Evolutionary conservation across 1,284 basidiomycete species (phyloP).

Genomic region (Trichosporon faecale): DNA sequence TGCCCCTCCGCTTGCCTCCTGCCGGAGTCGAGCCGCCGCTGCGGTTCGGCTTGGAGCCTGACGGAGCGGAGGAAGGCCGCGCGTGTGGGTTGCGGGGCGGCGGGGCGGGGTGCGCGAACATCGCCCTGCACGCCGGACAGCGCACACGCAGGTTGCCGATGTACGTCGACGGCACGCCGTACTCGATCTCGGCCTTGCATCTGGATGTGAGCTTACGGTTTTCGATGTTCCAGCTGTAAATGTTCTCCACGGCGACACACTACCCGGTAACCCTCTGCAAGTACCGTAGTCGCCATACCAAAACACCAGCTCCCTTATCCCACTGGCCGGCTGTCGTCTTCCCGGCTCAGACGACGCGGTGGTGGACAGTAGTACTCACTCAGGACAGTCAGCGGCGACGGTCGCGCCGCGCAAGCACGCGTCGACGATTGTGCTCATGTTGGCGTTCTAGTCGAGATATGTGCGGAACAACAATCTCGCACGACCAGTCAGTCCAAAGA

Average conservation of each 20-base stretch:
- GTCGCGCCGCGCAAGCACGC: constrained; percentile 46
- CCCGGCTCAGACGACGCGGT: no score
- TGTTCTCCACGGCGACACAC: no score
- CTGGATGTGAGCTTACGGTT: constrained; percentile 22
- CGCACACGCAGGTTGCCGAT: constrained; percentile 66
- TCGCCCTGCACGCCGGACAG: constrained; percentile 60
- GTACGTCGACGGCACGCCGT: constrained; percentile 64
- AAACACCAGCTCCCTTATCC: no score
- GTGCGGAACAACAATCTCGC: neutral
- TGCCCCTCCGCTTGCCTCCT: constrained; percentile 59
- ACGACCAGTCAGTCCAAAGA: neutral
- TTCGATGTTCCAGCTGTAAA: no score
- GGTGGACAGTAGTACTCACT: constrained; percentile 31
- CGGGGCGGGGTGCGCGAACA: constrained; percentile 41
- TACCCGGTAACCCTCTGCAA: no score
- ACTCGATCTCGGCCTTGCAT: constrained; percentile 68
- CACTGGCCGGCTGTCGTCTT: no score
- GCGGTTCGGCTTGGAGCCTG: constrained; percentile 5
- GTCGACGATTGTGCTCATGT: constrained; percentile 51
- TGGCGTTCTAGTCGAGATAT: neutral
- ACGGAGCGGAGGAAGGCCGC: neutral
- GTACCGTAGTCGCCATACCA: no score
- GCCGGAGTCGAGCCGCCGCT: constrained; percentile 2
- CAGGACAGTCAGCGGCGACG: constrained; percentile 49
- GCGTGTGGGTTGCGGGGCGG: constrained; percentile 17